A percentile compares a stretch with the other conserved stretches of the same genome.
These are phyloP conservation scores for Dioscorea zingiberensis DNA, from an alignment of 106 monocot species.

Conservation along the genomic window DNA sequence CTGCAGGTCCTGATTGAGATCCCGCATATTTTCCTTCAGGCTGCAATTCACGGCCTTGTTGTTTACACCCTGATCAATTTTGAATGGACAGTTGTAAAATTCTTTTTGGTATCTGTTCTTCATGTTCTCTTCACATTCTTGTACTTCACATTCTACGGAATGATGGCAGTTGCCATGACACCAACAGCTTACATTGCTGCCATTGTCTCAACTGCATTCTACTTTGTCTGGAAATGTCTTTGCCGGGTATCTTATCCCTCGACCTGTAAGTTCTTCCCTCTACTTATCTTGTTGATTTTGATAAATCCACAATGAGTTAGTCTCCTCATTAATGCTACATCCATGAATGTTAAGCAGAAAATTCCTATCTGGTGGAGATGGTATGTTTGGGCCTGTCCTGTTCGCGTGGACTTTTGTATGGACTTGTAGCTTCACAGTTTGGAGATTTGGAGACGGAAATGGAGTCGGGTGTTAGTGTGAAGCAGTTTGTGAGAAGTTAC, in stretches of 20 bases:
- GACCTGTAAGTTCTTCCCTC: constrained; percentile 40
- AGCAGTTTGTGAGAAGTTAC: constrained; percentile 29
- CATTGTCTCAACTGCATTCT: constrained; percentile 62
- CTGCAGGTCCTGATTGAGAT: constrained; percentile 64
- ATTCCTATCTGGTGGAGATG: constrained; percentile 96
- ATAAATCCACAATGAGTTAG: background rate
- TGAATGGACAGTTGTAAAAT: constrained; percentile 54
- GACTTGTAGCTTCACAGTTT: constrained; percentile 68
- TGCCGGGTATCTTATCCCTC: constrained; percentile 65
- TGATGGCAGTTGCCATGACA: constrained; percentile 86
- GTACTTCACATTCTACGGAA: constrained; percentile 73
- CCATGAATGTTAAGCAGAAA: constrained; percentile 32
- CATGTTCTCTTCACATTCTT: constrained; percentile 56
- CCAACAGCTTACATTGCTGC: constrained; percentile 72
- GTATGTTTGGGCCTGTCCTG: constrained; percentile 78
- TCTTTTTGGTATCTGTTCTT: constrained; percentile 67
- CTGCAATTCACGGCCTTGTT: constrained; percentile 28
- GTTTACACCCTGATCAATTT: constrained; percentile 54
- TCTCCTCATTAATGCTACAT: background rate
- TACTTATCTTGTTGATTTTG: too few species aligned
- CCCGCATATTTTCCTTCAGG: constrained; percentile 52
- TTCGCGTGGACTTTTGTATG: constrained; percentile 75
- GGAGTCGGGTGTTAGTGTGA: constrained; percentile 13
- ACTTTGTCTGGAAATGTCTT: constrained; percentile 75
- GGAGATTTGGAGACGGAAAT: constrained; percentile 23